Percentiles rank a stretch among this genome's conserved stretches.
Conservation (phyloP, 2,329 filamentous ascomycete genomes). For the Neonectria hederae region DNA sequence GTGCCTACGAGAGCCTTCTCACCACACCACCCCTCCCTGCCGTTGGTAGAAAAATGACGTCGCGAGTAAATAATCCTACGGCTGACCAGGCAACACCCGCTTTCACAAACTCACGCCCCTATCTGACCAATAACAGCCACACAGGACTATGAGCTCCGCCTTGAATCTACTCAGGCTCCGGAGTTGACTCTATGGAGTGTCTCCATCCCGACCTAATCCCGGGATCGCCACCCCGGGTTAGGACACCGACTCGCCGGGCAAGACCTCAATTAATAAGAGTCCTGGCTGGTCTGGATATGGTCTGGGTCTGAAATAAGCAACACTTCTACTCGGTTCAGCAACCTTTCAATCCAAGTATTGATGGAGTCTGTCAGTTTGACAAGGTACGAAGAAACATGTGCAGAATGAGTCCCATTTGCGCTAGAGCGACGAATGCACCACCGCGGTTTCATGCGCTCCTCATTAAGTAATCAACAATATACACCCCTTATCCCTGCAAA, state of each 20-base stretch:
- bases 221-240: neutral
- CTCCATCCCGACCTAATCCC: conserved; percentile 4
- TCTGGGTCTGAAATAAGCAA: neutral
- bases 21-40: neutral
- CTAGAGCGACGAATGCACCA: too few relatives aligned
- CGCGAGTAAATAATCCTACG: conserved; percentile 43
- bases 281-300: neutral
- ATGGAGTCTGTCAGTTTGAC: neutral
- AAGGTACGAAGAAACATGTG: too few relatives aligned
- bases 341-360: neutral
- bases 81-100: conserved; percentile 40
- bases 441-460: too few relatives aligned
- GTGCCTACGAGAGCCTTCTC: neutral
- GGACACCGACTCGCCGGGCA: neutral
- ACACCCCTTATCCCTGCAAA: too few relatives aligned
- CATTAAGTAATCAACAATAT: too few relatives aligned
- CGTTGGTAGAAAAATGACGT: conserved; percentile 43
- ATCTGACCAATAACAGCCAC: conserved; percentile 29
- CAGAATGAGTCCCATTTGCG: too few relatives aligned
- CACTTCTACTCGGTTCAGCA: neutral
- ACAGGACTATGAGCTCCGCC: conserved; percentile 29
- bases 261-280: neutral
- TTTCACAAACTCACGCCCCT: neutral
- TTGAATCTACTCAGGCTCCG: neutral
- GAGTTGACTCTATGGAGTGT: conserved; percentile 15